These are phyloP conservation scores for Metschnikowia aberdeeniae DNA, from an alignment of 805 yeast genomes.

Conservation along the genomic window DNA sequence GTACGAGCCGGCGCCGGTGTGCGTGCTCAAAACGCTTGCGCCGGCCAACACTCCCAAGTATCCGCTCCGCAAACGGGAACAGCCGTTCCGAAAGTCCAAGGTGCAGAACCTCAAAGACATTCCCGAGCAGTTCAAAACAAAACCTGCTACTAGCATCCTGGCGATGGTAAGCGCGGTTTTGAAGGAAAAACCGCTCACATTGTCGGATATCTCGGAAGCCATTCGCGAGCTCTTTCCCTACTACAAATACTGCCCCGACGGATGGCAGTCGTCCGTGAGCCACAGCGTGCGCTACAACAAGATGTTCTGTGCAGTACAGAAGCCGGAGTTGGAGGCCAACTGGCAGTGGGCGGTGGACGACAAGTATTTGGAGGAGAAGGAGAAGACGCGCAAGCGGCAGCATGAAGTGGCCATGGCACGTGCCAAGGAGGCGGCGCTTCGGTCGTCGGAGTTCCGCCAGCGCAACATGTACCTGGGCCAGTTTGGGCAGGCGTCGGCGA, in stretches of 20 bases:
- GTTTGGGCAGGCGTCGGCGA: slow-evolving; percentile 1
- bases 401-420: slow-evolving; percentile 60
- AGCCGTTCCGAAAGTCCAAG: slow-evolving; percentile 42
- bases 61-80: slow-evolving; percentile 31
- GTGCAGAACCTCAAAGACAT: slow-evolving; percentile 78
- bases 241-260: slow-evolving; percentile 90
- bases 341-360: slow-evolving; percentile 95
- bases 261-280: slow-evolving; percentile 94
- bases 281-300: slow-evolving; percentile 86
- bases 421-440: slow-evolving; percentile 52
- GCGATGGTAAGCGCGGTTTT: slow-evolving; percentile 77
- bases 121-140: slow-evolving; percentile 79
- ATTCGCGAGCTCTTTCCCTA: slow-evolving; percentile 88
- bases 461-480: slow-evolving; percentile 25
- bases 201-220: slow-evolving; percentile 72
- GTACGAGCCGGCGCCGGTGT: slow-evolving; percentile 23
- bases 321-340: slow-evolving; percentile 72
- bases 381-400: slow-evolving; percentile 55
- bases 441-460: slow-evolving; percentile 47
- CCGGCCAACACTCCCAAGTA: slow-evolving; percentile 29
- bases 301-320: slow-evolving; percentile 67
- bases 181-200: slow-evolving; percentile 54
- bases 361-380: slow-evolving; percentile 76
- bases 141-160: slow-evolving; percentile 80
- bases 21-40: slow-evolving; percentile 31